Evolutionary conservation across 768 basidiomycete genomes (phyloP).

Genomic region (Lactarius vividus): DNA sequence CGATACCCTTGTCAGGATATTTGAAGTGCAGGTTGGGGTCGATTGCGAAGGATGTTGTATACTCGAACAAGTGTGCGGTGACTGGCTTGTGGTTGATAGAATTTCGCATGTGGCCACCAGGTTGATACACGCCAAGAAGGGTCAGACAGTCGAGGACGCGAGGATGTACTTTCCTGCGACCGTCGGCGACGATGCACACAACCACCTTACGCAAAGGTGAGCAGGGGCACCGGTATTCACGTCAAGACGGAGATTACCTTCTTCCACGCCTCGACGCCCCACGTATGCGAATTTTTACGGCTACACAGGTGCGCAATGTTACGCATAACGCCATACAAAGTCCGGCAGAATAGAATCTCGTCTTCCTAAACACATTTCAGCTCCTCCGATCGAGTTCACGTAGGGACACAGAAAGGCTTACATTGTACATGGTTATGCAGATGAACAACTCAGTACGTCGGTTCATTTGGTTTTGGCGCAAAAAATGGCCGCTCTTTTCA

Average conservation of each 20-base stretch:
- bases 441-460: slow-evolving; percentile 89
- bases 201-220: slow-evolving; percentile 58
- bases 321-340: slow-evolving; percentile 92
- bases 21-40: slow-evolving; percentile 80
- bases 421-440: slow-evolving; percentile 96
- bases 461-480: slow-evolving; percentile 78
- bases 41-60: slow-evolving; percentile 76
- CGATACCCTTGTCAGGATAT: slow-evolving; percentile 89
- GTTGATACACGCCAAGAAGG: slow-evolving; percentile 90
- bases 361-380: slow-evolving; percentile 55
- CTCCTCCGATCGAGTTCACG: slow-evolving; percentile 5
- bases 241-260: slow-evolving; percentile 49
- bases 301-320: slow-evolving; percentile 80
- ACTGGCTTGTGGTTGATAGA: slow-evolving; percentile 71
- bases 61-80: slow-evolving; percentile 78
- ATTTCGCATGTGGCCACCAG: slow-evolving; percentile 57
- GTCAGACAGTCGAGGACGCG: slow-evolving; percentile 87
- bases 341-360: slow-evolving; percentile 88
- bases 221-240: background rate
- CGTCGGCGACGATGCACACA: slow-evolving; percentile 89
- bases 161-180: slow-evolving; percentile 77
- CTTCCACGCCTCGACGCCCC: slow-evolving; percentile 97
- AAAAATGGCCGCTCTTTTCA: slow-evolving; percentile 74
- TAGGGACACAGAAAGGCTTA: slow-evolving; percentile 41
- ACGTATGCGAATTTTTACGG: slow-evolving; percentile 87